Conservation (phyloP, 371 early-diverging fungal genomes). For the Rhizopus delemar region DNA sequence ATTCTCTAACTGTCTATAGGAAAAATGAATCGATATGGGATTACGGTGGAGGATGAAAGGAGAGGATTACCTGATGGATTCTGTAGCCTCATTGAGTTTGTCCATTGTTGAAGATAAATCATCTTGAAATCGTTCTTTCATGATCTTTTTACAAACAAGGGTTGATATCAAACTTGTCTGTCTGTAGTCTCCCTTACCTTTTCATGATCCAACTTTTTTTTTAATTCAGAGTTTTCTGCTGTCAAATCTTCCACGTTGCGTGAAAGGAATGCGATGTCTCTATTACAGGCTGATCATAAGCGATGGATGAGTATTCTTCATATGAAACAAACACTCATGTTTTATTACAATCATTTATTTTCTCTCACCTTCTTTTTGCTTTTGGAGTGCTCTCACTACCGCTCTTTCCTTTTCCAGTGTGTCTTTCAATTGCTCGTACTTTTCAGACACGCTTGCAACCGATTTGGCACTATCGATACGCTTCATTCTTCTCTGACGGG, state of each 20-base stretch:
- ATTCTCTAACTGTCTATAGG: constrained; percentile 21
- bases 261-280: constrained; percentile 38
- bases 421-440: constrained; percentile 19
- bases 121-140: constrained; percentile 27
- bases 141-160: constrained; percentile 6
- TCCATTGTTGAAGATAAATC: constrained; percentile 19
- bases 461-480: constrained; percentile 24
- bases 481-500: not conserved
- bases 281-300: constrained; percentile 30
- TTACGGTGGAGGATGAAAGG: not conserved
- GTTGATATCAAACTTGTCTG: not conserved
- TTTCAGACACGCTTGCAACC: constrained; percentile 11
- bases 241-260: constrained; percentile 33
- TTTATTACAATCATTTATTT: not conserved
- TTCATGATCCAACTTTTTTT: constrained; percentile 33
- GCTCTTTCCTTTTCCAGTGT: constrained; percentile 43
- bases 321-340: not conserved
- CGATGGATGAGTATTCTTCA: not conserved
- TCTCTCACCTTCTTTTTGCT: constrained; percentile 47
- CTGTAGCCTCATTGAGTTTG: constrained; percentile 26
- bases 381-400: constrained; percentile 39
- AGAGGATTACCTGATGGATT: constrained; percentile 20
- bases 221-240: constrained; percentile 31
- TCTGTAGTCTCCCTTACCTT: constrained; percentile 21
- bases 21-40: not conserved